Percentiles rank a stretch among this genome's conserved stretches.
Conservation (phyloP, 2,329 filamentous ascomycete genomes). For the Aureobasidium sp. region DNA sequence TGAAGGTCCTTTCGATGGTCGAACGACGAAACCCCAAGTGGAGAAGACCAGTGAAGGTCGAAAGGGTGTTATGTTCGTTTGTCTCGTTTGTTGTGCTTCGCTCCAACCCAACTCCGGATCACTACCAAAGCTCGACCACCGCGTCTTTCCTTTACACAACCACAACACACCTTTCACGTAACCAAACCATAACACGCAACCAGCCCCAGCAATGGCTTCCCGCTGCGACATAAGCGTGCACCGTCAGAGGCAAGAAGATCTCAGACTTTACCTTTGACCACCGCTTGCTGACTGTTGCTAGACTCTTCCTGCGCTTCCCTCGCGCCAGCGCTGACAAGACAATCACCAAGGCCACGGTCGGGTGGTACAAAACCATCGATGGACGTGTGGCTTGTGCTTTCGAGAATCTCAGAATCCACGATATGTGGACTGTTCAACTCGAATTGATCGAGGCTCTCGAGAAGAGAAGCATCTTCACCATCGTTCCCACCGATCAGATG, state of each 20-base stretch:
- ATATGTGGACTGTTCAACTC: background rate
- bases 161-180: background rate
- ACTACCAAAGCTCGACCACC: background rate
- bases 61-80: background rate
- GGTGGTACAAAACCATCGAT: background rate
- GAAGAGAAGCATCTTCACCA: background rate
- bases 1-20: background rate
- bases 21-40: background rate
- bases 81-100: background rate
- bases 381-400: background rate
- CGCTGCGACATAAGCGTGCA: background rate
- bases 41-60: background rate
- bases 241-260: background rate
- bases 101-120: background rate
- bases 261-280: background rate
- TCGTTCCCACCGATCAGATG: background rate
- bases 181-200: background rate
- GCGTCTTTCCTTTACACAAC: background rate
- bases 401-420: background rate
- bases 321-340: background rate
- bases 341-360: background rate
- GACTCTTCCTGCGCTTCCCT: background rate
- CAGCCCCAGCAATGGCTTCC: background rate
- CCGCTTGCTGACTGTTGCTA: background rate
- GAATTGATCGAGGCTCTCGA: background rate